Conservation (phyloP, 225 moss, liverwort and hornwort genomes). For the Pleurozium schreberi region DNA sequence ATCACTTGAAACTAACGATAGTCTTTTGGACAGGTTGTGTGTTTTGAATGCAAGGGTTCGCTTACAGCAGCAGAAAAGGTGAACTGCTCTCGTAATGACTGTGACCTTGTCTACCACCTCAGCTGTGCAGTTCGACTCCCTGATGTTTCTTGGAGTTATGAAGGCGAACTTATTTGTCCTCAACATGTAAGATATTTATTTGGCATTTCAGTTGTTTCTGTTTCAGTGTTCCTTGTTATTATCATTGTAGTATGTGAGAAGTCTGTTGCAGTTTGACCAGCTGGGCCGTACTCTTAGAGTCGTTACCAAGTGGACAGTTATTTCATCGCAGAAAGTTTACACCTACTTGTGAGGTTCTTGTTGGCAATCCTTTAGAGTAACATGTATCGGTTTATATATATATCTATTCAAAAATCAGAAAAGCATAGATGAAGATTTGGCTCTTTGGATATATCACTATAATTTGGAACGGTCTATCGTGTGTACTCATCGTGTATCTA, state of each 20-base stretch:
- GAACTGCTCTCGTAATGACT: constrained; percentile 46
- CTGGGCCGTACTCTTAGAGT: neutral
- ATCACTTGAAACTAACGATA: neutral
- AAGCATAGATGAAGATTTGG: neutral
- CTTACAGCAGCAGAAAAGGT: constrained; percentile 22
- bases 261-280: neutral
- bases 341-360: neutral
- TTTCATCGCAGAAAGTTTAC: neutral
- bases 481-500: neutral
- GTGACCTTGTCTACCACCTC: constrained; percentile 45
- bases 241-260: neutral
- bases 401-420: neutral
- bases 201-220: neutral
- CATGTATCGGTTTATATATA: neutral
- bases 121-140: constrained; percentile 39
- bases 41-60: constrained; percentile 34
- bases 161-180: constrained; percentile 51
- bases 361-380: neutral
- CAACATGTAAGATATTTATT: constrained; percentile 47
- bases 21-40: constrained; percentile 10
- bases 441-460: neutral
- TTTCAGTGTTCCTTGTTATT: neutral
- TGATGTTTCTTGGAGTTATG: constrained; percentile 45
- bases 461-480: neutral
- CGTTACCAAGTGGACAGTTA: neutral